phyloP scores from a whole-genome alignment of 306 rosid genomes.

The Cyamopsis tetragonoloba region DNA sequence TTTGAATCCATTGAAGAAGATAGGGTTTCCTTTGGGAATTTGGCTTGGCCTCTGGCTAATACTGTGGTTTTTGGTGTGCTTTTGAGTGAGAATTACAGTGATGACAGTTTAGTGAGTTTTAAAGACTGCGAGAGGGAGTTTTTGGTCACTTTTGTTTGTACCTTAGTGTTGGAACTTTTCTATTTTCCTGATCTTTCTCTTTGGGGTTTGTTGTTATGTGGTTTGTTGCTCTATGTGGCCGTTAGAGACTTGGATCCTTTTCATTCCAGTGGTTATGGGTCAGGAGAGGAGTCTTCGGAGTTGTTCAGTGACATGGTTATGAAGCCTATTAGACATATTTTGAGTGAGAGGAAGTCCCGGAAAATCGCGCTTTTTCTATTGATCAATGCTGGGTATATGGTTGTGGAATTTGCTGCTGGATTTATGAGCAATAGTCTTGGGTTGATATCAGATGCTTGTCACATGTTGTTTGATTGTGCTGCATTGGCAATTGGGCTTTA shows the following conservation, averaged over 20 bases:
- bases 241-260: conserved; percentile 77
- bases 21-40: conserved; percentile 39
- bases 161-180: conserved; percentile 64
- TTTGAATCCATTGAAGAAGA: conserved; percentile 47
- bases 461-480: conserved; percentile 98
- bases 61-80: conserved; percentile 85
- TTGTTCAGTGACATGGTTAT: conserved; percentile 42
- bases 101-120: conserved; percentile 42
- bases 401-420: conserved; percentile 88
- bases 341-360: conserved; percentile 88
- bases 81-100: conserved; percentile 55
- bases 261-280: conserved; percentile 31
- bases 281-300: conserved; percentile 50
- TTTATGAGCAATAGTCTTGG: conserved; percentile 97
- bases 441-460: conserved; percentile 90
- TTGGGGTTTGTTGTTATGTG: conserved; percentile 83
- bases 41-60: conserved; percentile 78
- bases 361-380: conserved; percentile 87
- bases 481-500: conserved; percentile 93
- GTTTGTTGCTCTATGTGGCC: conserved; percentile 63
- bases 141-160: conserved; percentile 62
- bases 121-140: conserved; percentile 71
- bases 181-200: conserved; percentile 84
- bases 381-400: conserved; percentile 82
- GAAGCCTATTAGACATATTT: conserved; percentile 74